phyloP scores from a whole-genome alignment of 805 yeast species.

The Yamadazyma philogaea region DNA sequence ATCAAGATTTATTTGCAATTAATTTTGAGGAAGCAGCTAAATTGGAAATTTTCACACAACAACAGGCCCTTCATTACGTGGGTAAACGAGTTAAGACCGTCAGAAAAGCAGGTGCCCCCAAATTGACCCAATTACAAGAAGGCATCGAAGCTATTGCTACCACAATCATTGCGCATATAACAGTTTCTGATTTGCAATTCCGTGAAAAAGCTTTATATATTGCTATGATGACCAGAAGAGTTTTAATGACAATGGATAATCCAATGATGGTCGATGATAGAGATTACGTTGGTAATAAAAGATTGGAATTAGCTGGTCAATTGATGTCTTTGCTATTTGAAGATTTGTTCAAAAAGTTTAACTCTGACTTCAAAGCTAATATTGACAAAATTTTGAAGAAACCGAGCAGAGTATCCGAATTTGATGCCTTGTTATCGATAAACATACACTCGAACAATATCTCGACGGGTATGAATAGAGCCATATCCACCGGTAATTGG shows the following conservation, averaged over 20 bases:
- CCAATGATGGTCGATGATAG: constrained; percentile 97
- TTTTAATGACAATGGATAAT: constrained; percentile 90
- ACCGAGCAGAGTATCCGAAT: constrained; percentile 92
- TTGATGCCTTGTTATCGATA: constrained; percentile 87
- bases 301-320: constrained; percentile 96
- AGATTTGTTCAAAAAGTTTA: constrained; percentile 95
- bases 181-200: constrained; percentile 81
- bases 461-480: constrained; percentile 90
- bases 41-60: constrained; percentile 82
- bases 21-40: constrained; percentile 93
- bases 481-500: constrained; percentile 99
- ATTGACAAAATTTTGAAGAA: constrained; percentile 91
- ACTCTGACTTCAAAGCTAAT: constrained; percentile 88
- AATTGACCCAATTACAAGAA: constrained; percentile 78
- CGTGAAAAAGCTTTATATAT: constrained; percentile 91
- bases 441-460: constrained; percentile 90
- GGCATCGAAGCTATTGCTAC: constrained; percentile 97
- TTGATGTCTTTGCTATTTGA: constrained; percentile 91
- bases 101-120: constrained; percentile 81
- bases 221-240: constrained; percentile 96
- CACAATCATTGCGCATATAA: constrained; percentile 90
- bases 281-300: constrained; percentile 97
- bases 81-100: constrained; percentile 91
- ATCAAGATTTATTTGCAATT: constrained; percentile 88
- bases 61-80: constrained; percentile 86